These are phyloP conservation scores for Erythrophleum ivorense DNA, from an alignment of 331 rosid genomes.

Conservation along the genomic window DNA sequence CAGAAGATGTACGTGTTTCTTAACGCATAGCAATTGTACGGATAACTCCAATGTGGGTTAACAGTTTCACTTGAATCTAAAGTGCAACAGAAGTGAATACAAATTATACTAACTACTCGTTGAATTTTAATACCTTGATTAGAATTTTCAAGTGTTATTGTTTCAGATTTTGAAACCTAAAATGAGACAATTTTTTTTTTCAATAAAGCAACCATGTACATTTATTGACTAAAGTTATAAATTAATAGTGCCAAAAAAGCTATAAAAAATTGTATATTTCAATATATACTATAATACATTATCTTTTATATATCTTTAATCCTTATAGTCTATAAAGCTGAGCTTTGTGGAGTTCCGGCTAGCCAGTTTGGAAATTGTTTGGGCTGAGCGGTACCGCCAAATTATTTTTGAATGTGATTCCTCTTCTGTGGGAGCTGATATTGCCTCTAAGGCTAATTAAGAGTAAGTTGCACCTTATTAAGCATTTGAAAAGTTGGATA, in stretches of 20 bases:
- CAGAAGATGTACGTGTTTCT: neutral
- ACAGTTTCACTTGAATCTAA: neutral
- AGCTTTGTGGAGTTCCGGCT: too few species aligned
- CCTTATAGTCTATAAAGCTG: too few species aligned
- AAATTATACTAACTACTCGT: neutral
- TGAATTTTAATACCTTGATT: neutral
- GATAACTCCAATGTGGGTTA: neutral
- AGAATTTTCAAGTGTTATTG: neutral
- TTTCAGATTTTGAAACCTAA: constrained; percentile 9
- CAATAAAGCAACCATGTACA: neutral
- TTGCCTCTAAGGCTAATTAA: neutral
- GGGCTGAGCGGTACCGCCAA: too few species aligned
- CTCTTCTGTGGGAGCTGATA: too few species aligned
- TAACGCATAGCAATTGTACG: neutral
- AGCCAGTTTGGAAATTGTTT: too few species aligned
- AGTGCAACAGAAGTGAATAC: neutral
- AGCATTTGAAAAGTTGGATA: neutral
- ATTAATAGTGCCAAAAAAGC: too few species aligned
- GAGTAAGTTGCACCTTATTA: neutral
- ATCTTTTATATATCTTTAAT: too few species aligned
- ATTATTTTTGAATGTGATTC: too few species aligned
- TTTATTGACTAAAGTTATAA: neutral
- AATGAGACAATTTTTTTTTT: neutral
- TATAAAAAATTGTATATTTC: too few species aligned
- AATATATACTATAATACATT: too few species aligned